These are phyloP conservation scores for Grifola frondosa DNA, from an alignment of 1,284 basidiomycete genomes.

Conservation along the genomic window DNA sequence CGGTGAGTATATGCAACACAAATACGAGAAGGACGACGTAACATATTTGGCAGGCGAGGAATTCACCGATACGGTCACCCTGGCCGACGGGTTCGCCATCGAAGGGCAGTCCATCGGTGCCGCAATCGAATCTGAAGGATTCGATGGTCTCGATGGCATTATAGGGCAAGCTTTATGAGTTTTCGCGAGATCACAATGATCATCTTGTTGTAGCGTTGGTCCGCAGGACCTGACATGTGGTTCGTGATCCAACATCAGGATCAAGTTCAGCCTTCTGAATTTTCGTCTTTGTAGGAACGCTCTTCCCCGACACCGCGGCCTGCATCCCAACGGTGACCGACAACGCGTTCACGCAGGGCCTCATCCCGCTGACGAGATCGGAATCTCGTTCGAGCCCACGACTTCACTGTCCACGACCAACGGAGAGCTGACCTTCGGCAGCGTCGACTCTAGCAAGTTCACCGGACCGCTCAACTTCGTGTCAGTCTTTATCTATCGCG, in stretches of 20 bases:
- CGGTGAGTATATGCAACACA: too few relatives aligned
- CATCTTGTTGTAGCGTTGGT: conserved; percentile 37
- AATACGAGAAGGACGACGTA: conserved; percentile 24
- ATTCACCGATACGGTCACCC: conserved; percentile 24
- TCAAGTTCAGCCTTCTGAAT: neutral
- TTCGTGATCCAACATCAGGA: conserved; percentile 1
- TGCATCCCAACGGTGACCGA: conserved; percentile 43
- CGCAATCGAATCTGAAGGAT: conserved; percentile 37
- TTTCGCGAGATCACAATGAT: too few relatives aligned
- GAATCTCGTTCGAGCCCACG: conserved; percentile 48
- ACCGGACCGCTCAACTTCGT: conserved; percentile 47
- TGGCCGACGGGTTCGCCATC: conserved; percentile 39
- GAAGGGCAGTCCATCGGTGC: conserved; percentile 49
- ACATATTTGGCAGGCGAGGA: conserved; percentile 29
- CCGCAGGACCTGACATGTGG: conserved; percentile 43
- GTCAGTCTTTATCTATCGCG: conserved; percentile 32
- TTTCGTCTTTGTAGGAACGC: conserved; percentile 24
- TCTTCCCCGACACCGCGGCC: conserved; percentile 31
- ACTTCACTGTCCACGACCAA: conserved; percentile 25
- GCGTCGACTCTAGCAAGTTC: conserved; percentile 47
- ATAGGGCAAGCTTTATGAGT: conserved; percentile 35
- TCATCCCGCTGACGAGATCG: conserved; percentile 34
- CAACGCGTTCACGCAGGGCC: conserved; percentile 41
- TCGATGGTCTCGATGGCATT: conserved; percentile 49
- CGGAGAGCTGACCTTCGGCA: conserved; percentile 41